A percentile compares a stretch with the other conserved stretches of the same genome.
Conservation (phyloP, 257 asterid species). For the Anisodus tanguticus region DNA sequence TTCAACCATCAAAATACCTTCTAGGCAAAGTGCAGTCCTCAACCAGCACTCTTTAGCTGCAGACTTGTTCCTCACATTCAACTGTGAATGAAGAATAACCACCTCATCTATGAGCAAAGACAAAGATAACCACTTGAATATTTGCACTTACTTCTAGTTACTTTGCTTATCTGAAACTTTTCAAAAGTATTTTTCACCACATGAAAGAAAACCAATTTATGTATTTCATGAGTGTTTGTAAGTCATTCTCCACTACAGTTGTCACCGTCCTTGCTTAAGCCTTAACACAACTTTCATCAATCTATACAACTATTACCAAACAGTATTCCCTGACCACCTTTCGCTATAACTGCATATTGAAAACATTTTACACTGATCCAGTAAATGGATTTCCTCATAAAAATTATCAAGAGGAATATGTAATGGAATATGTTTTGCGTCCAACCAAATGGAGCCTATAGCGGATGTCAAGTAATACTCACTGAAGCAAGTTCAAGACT, state of each 20-base stretch:
- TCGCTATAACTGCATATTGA: background rate
- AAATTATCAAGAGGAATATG: background rate
- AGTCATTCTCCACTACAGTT: background rate
- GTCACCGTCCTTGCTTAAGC: background rate
- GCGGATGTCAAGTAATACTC: conserved; percentile 41
- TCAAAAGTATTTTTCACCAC: background rate
- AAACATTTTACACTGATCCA: conserved; percentile 1
- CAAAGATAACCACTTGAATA: conserved; percentile 11
- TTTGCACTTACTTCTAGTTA: background rate
- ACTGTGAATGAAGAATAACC: conserved; percentile 49
- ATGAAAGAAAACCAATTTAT: background rate
- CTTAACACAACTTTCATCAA: conserved; percentile 2
- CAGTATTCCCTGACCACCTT: background rate
- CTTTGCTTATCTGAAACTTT: background rate
- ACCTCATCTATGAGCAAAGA: conserved; percentile 12
- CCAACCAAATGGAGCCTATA: conserved; percentile 12
- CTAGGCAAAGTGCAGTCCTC: conserved; percentile 88
- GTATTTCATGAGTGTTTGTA: background rate
- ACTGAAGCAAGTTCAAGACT: conserved; percentile 90
- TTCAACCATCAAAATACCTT: conserved; percentile 57
- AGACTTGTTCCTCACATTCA: conserved; percentile 93
- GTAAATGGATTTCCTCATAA: conserved; percentile 5
- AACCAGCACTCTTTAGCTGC: conserved; percentile 91
- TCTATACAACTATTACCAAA: background rate
- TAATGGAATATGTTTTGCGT: background rate